phyloP scores from a whole-genome alignment of 805 yeast species.

The Lipomyces kockii region DNA sequence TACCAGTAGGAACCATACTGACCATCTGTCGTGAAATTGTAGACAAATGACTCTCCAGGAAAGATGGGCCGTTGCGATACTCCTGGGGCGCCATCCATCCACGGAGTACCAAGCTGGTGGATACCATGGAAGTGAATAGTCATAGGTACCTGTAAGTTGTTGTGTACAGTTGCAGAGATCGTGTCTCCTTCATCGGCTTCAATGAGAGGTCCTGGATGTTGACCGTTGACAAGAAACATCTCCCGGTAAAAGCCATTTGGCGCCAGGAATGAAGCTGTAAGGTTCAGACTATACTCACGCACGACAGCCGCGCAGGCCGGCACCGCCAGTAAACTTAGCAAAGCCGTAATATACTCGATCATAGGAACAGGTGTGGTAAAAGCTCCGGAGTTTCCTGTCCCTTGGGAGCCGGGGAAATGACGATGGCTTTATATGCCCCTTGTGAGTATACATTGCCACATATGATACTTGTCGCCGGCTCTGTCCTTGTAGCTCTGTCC shows the following conservation, averaged over 20 bases:
- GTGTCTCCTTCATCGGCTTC: constrained; percentile 49
- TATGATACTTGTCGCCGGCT: too few species aligned
- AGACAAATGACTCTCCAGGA: constrained; percentile 50
- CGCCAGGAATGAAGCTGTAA: constrained; percentile 9
- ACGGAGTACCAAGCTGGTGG: constrained; percentile 52
- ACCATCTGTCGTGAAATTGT: constrained; percentile 50
- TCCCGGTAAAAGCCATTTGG: constrained; percentile 48
- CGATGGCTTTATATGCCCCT: constrained; percentile 29
- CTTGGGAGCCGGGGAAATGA: constrained; percentile 35
- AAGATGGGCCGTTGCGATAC: constrained; percentile 58
- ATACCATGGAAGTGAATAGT: constrained; percentile 62
- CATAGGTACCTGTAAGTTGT: constrained; percentile 47
- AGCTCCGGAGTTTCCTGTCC: not conserved
- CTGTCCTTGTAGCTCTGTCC: too few species aligned
- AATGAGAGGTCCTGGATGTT: constrained; percentile 58
- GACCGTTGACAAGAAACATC: constrained; percentile 50
- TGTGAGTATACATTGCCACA: too few species aligned
- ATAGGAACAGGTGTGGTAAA: not conserved
- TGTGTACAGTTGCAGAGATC: constrained; percentile 48
- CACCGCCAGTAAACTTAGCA: not conserved
- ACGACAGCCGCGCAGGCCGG: not conserved
- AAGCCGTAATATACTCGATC: not conserved
- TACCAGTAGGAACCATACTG: constrained; percentile 62
- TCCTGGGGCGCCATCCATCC: constrained; percentile 58
- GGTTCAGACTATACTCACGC: constrained; percentile 10